phyloP scores from a whole-genome alignment of 1,139 yeast species.

The Protomyces gravidus region DNA sequence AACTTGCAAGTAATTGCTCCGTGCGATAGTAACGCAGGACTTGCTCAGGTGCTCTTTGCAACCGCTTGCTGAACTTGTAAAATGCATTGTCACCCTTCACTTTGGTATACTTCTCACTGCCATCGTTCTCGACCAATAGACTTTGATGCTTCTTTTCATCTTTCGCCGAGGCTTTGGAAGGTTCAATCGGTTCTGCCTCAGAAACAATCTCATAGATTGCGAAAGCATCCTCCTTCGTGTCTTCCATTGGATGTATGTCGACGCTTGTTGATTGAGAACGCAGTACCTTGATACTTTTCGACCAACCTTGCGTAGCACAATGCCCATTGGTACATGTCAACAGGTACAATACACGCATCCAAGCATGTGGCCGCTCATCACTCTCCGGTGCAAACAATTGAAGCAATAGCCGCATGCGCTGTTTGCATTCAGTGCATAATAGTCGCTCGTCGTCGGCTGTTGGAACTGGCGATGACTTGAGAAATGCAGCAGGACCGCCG shows the following conservation, averaged over 20 bases:
- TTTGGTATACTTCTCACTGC: constrained; percentile 29
- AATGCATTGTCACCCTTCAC: constrained; percentile 30
- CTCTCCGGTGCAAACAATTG: constrained; percentile 28
- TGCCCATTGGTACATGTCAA: constrained; percentile 27
- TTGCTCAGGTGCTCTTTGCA: constrained; percentile 27
- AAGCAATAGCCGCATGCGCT: constrained; percentile 18
- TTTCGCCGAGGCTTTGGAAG: not conserved
- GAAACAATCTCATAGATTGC: constrained; percentile 23
- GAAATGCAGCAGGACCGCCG: constrained; percentile 26
- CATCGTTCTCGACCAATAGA: constrained; percentile 24
- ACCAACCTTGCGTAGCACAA: constrained; percentile 27
- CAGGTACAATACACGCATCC: constrained; percentile 27
- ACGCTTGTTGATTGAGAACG: constrained; percentile 9
- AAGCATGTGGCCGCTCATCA: constrained; percentile 17
- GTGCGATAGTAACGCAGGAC: constrained; percentile 26
- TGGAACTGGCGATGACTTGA: not conserved
- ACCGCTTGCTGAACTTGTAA: constrained; percentile 29
- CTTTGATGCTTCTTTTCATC: constrained; percentile 1
- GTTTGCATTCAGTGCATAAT: constrained; percentile 9
- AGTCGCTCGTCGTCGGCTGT: constrained; percentile 2
- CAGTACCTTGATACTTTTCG: constrained; percentile 14
- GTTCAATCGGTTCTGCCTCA: constrained; percentile 24
- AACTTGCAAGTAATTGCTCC: constrained; percentile 7
- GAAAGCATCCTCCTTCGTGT: not conserved
- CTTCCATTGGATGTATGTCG: constrained; percentile 1